These are phyloP conservation scores for Alternaria consortialis DNA, from an alignment of 2,329 filamentous ascomycete genomes.

Conservation along the genomic window DNA sequence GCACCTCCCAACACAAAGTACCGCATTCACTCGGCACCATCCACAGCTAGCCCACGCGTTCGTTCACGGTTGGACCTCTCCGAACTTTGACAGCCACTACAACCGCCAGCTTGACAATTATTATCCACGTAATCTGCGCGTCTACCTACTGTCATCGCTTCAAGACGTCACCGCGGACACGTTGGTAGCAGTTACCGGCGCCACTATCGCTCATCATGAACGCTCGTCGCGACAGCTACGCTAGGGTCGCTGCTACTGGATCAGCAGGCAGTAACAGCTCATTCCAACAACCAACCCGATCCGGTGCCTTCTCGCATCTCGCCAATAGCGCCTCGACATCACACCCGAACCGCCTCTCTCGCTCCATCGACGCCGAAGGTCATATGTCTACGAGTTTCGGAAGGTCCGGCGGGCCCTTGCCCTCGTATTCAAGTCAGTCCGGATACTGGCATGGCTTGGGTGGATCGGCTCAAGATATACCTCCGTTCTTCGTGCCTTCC, in stretches of 20 bases:
- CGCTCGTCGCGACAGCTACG: slow-evolving; percentile 54
- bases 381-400: slow-evolving; percentile 57
- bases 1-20: slow-evolving; percentile 28
- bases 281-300: slow-evolving; percentile 45
- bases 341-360: slow-evolving; percentile 45
- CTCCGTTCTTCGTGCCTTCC: slow-evolving; percentile 79
- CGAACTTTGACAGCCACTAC: not conserved
- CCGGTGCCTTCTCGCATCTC: slow-evolving; percentile 64
- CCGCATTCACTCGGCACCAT: slow-evolving; percentile 23
- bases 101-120: slow-evolving; percentile 34
- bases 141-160: slow-evolving; percentile 6
- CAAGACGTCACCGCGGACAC: slow-evolving; percentile 38
- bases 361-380: slow-evolving; percentile 60
- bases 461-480: slow-evolving; percentile 44
- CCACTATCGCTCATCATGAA: slow-evolving; percentile 21
- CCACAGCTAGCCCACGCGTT: slow-evolving; percentile 16
- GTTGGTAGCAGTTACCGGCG: slow-evolving; percentile 51
- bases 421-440: slow-evolving; percentile 60
- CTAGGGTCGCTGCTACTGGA: slow-evolving; percentile 67
- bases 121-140: slow-evolving; percentile 6
- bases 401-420: slow-evolving; percentile 51
- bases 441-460: slow-evolving; percentile 45
- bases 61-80: slow-evolving; percentile 16
- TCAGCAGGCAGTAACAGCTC: slow-evolving; percentile 47
- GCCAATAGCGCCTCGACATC: slow-evolving; percentile 57